Conservation (phyloP, 495 filamentous ascomycete species). For the Penicillium silybi region DNA sequence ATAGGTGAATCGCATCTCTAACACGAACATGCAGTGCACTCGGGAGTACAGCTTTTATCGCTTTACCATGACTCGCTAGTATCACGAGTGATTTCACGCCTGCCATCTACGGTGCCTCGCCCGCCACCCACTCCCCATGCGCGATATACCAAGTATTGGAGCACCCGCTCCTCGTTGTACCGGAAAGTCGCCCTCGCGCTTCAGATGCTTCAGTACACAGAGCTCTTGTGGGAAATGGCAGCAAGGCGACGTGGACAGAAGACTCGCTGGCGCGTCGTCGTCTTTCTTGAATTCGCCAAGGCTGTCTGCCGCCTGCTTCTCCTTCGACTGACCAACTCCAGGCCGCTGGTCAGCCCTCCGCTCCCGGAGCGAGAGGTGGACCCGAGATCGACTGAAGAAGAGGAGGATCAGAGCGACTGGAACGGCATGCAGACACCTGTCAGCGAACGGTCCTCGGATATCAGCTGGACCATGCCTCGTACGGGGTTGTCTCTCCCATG, state of each 20-base stretch:
- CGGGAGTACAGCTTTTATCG: constrained; percentile 80
- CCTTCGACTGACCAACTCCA: constrained; percentile 74
- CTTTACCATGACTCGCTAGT: constrained; percentile 94
- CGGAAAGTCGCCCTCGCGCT: constrained; percentile 71
- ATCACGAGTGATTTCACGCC: constrained; percentile 53
- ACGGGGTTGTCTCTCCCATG: constrained; percentile 80
- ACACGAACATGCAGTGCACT: constrained; percentile 56
- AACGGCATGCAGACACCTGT: constrained; percentile 47
- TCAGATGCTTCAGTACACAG: constrained; percentile 88
- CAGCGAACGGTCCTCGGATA: constrained; percentile 41
- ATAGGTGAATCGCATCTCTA: constrained; percentile 1
- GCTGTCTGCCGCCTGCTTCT: constrained; percentile 81
- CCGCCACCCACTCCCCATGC: constrained; percentile 68
- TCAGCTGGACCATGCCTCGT: constrained; percentile 89
- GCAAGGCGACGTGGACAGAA: constrained; percentile 83
- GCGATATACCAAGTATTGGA: constrained; percentile 91
- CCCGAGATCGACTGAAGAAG: constrained; percentile 57
- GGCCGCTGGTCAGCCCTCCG: constrained; percentile 79
- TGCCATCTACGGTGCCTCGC: constrained; percentile 40
- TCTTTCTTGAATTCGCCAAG: constrained; percentile 81
- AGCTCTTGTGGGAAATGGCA: constrained; percentile 80
- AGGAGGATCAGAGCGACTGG: constrained; percentile 42
- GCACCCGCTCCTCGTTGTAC: constrained; percentile 68
- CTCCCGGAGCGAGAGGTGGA: constrained; percentile 81
- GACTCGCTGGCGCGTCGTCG: constrained; percentile 83